These are phyloP conservation scores for Fusarium abutilonis DNA, from an alignment of 2,329 filamentous ascomycete species.

Conservation along the genomic window DNA sequence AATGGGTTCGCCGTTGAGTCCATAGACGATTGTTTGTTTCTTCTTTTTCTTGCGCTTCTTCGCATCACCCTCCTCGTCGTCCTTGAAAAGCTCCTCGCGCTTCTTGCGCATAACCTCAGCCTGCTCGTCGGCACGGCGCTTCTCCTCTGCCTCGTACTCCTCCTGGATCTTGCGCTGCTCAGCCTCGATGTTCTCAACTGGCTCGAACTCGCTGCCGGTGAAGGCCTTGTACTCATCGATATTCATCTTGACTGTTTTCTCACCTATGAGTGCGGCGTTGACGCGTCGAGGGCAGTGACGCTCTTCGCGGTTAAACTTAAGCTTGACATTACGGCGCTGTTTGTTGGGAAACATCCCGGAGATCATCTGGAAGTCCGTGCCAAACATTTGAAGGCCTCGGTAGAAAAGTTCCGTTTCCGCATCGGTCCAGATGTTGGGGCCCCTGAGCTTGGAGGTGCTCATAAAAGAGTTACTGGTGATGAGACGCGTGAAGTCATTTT, in stretches of 20 bases:
- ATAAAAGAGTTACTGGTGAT: conserved; percentile 76
- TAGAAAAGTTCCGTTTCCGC: conserved; percentile 80
- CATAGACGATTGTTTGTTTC: conserved; percentile 50
- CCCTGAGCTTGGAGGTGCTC: conserved; percentile 68
- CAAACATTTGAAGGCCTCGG: conserved; percentile 77
- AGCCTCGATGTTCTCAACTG: conserved; percentile 64
- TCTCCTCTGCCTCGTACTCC: conserved; percentile 57
- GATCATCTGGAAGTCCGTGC: conserved; percentile 86
- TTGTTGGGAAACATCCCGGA: conserved; percentile 77
- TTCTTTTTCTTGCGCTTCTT: conserved; percentile 51
- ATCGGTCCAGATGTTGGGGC: conserved; percentile 75
- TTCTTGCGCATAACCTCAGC: conserved; percentile 59
- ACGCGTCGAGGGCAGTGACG: conserved; percentile 70
- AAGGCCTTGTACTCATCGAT: conserved; percentile 68
- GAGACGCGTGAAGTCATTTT: conserved; percentile 79
- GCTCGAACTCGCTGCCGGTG: conserved; percentile 63
- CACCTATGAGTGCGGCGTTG: conserved; percentile 69
- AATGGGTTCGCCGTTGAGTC: conserved; percentile 53
- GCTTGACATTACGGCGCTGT: conserved; percentile 78
- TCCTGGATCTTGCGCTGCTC: conserved; percentile 62
- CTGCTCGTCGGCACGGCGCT: conserved; percentile 57
- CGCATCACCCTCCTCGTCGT: conserved; percentile 48
- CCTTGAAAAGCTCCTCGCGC: conserved; percentile 60
- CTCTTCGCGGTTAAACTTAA: conserved; percentile 86
- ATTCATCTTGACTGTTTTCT: conserved; percentile 67